Evolutionary conservation across 805 yeast genomes (phyloP).

Genomic region (Sugiyamaella smithiae): DNA sequence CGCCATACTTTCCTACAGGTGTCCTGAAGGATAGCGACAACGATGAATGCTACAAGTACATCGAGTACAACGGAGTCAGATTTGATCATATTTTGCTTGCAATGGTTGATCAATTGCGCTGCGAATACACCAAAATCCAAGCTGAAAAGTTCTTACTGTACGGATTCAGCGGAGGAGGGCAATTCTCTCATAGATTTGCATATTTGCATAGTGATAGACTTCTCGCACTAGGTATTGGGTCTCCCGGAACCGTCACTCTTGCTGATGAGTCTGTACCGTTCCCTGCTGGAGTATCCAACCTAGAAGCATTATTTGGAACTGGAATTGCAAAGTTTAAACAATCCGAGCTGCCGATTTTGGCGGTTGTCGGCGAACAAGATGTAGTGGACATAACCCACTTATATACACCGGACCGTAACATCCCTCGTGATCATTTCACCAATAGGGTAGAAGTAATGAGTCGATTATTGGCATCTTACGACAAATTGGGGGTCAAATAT

Average conservation of each 20-base stretch:
- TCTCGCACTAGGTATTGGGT: constrained; percentile 14
- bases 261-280: constrained; percentile 1
- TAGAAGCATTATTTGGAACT: constrained; percentile 4
- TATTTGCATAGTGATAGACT: constrained; percentile 14
- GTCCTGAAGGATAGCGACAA: constrained; percentile 3
- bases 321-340: background rate
- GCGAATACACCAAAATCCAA: constrained; percentile 7
- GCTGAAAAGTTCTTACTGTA: constrained; percentile 7
- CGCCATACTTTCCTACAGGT: constrained; percentile 18
- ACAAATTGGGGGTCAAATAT: background rate
- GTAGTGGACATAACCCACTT: background rate
- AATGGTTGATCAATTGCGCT: constrained; percentile 11
- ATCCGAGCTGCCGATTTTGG: constrained; percentile 1
- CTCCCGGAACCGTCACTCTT: constrained; percentile 17
- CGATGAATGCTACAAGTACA: constrained; percentile 16
- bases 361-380: constrained; percentile 9
- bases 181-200: constrained; percentile 15
- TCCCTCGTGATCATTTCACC: constrained; percentile 7
- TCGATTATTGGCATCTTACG: constrained; percentile 2
- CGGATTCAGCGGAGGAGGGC: constrained; percentile 19
- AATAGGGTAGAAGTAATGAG: constrained; percentile 1
- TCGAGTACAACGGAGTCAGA: constrained; percentile 9
- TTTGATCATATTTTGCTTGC: constrained; percentile 11
- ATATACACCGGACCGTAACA: constrained; percentile 1
- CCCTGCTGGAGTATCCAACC: constrained; percentile 8